Evolutionary conservation across 1,284 basidiomycete genomes (phyloP), one percentile per base, ranked within the genome.

Genomic region (Anthracocystis walkeri): DNA sequence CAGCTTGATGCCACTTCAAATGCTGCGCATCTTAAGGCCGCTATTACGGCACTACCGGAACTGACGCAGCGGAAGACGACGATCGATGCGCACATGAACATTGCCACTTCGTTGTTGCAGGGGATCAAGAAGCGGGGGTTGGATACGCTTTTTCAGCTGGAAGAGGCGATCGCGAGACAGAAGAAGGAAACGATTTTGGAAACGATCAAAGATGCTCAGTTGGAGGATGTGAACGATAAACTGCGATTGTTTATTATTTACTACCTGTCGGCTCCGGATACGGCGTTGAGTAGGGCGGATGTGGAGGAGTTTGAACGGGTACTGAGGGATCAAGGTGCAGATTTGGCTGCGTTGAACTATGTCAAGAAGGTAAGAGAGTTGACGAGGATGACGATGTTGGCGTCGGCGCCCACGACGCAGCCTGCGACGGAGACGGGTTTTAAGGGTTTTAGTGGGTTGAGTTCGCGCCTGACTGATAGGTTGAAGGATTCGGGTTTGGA

Each of bases 81-180:
- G 2, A 89, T 99, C 38, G 97, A 99, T 85, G 95, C 96, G 1
- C 96, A 99, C 83, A 99, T 99, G 95, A 98, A 99, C 87, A 97
- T 99, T 61, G 97, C 97, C 35, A 98, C 96, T 3, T 92, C 96
- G 7, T 87, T 99, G 16, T 87, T 99, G 31, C 95, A 97, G 85
- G 92, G 97, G 21, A 98, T 99, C 88, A 98, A 98, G 87, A 91
- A 91, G 74, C 90, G 97, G 50, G 94, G 94, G 7, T 88, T 99
- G 25, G 97, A 99, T 85, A 96, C 96, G 79, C 88, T 99, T 18
- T 99, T 98, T 88, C 95, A 96, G 85, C 91, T 92, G 25, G 97
- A 99, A 87, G 97, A 99, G 86, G 90, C 90, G 6, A 94, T 94
- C 64, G 65, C 70, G 12, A 61, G 81, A 2, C 81, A 91, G 92